These are phyloP conservation scores for Aureobasidium sp. DNA, from an alignment of 2,329 filamentous ascomycete species.

Conservation along the genomic window DNA sequence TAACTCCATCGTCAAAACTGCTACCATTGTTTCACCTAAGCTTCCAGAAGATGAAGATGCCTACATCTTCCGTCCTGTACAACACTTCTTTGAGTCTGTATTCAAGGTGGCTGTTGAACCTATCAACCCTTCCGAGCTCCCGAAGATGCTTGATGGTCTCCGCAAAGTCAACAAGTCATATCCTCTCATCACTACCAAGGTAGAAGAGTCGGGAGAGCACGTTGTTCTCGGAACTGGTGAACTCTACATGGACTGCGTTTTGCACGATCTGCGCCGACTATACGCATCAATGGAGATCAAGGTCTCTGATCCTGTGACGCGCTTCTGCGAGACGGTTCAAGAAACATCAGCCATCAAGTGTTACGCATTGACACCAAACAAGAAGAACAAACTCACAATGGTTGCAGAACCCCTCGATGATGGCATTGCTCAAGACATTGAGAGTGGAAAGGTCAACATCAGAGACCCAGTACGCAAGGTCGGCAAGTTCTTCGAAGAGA, in stretches of 20 bases:
- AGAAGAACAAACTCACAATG: constrained; percentile 99
- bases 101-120: constrained; percentile 97
- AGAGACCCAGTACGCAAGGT: constrained; percentile 87
- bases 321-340: constrained; percentile 96
- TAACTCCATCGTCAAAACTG: constrained; percentile 97
- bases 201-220: constrained; percentile 96
- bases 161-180: constrained; percentile 98
- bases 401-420: constrained; percentile 92
- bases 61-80: constrained; percentile 88
- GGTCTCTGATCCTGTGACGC: constrained; percentile 92
- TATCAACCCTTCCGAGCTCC: constrained; percentile 93
- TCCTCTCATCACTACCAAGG: constrained; percentile 89
- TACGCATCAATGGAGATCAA: constrained; percentile 99
- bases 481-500: constrained; percentile 94
- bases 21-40: constrained; percentile 74
- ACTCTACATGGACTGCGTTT: constrained; percentile 98
- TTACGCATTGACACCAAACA: constrained; percentile 95
- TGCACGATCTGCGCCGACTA: constrained; percentile 85
- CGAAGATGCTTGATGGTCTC: constrained; percentile 96
- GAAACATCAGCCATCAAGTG: constrained; percentile 97
- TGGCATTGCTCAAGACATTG: constrained; percentile 90
- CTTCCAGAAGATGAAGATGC: constrained; percentile 83
- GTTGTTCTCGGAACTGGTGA: constrained; percentile 92
- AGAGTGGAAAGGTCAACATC: constrained; percentile 82
- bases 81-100: constrained; percentile 93